Base-by-base conservation (phyloP, 345 rosid genomes). In the Draba incana region DNA sequence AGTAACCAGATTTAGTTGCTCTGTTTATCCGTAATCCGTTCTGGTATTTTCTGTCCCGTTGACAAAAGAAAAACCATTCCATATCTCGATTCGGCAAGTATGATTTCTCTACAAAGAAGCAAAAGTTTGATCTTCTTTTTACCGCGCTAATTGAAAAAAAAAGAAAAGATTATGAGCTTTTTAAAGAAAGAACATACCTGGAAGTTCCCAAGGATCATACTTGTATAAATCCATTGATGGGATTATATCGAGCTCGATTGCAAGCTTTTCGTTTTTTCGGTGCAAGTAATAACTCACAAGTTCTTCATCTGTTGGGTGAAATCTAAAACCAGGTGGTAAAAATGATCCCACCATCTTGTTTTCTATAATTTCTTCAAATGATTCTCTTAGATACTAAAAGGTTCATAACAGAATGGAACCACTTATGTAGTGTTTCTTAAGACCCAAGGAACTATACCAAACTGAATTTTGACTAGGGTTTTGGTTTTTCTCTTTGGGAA, bases 51-150 rank as follows among this genome's bases (percentile, higher is more conserved):
- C 90, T 78, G 61, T 93, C 97, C 51, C 96, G 72, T 3, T 87
- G 90, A 72, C 90, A 88, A 82, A 88, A 90, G 78, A 93, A 93
- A 85, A 90, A 93, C 97, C 97, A 90, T 46, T 90, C 96, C 93
- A 82, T 64, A 68, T 92, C 96, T 69, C 93, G 78, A 13, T 68
- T 79, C 0, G 94, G 90, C 58, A 93, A 92, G 77, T 88, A 86
- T 0, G 97, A 88, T 60, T 84, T 93, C 66, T 87, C 94, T 90
- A 85, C 74, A 81, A 63, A 54, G 33, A 46, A 43, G 8, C 25
- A 67, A 57, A 47, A 62, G 0, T 9, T 12, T 14, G 1, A 20
- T 20, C 20, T 20, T 20, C 20, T 1, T 20, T 20, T 20, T 20
- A 20, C 1, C 20, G 20, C 20, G 20, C 20, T 20, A 20, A 20